Evolutionary conservation across 1,284 basidiomycete genomes (phyloP).

Genomic region (Malassezia sympodialis): DNA sequence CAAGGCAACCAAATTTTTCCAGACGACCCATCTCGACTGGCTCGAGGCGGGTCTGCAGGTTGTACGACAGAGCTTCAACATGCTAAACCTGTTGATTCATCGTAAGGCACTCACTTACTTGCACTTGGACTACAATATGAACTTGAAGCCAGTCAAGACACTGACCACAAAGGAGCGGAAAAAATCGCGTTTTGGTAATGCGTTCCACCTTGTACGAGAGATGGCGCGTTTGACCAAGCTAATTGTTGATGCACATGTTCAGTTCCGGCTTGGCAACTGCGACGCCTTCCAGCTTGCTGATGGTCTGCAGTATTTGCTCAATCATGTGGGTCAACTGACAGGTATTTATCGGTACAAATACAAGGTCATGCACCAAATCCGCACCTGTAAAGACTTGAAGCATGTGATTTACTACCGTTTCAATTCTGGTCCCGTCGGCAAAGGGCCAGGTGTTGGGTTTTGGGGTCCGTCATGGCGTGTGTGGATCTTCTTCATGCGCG

Average conservation of each 20-base stretch:
- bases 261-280: conserved; percentile 94
- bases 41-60: conserved; percentile 98
- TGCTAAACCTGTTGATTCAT: conserved; percentile 96
- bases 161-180: conserved; percentile 98
- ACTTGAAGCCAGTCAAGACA: conserved; percentile 94
- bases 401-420: conserved; percentile 72
- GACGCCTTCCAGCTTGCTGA: conserved; percentile 99
- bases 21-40: conserved; percentile 94
- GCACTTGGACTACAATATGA: conserved; percentile 87
- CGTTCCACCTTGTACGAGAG: conserved; percentile 93
- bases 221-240: conserved; percentile 94
- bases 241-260: conserved; percentile 95
- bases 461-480: conserved; percentile 99
- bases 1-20: conserved; percentile 99
- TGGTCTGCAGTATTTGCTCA: conserved; percentile 94
- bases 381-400: conserved; percentile 98
- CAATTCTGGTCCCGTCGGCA: conserved; percentile 98
- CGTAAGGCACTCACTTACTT: conserved; percentile 96
- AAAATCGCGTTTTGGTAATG: conserved; percentile 99
- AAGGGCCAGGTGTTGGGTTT: conserved; percentile 97
- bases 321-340: conserved; percentile 91
- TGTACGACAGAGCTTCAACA: conserved; percentile 96
- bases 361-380: conserved; percentile 98
- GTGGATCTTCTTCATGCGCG: conserved; percentile 99
- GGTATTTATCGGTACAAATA: conserved; percentile 99